Evolutionary conservation across 2,329 filamentous ascomycete species (phyloP), one percentile per base, ranked within the genome.

Genomic region (Didymella lethalis): DNA sequence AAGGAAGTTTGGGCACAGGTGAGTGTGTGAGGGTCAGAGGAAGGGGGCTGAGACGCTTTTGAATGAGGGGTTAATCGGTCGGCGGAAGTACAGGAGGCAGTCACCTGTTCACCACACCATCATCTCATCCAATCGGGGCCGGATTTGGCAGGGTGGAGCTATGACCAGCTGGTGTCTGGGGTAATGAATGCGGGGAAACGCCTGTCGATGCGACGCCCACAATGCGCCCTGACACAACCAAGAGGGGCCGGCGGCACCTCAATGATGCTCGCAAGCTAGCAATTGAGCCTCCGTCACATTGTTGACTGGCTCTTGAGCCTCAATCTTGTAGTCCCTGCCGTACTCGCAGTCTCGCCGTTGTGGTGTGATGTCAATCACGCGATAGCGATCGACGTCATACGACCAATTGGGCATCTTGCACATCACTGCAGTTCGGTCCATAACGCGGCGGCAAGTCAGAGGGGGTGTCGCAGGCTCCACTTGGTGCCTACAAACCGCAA

Each of bases 51-150:
- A 64, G 66, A 66, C 60, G 64, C 64, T 65, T 70, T 64, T 72
- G 69, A 60, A 75, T 69, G 74, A 76, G 74, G 74, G 74, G 71
- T 69, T 62, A 54, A 64, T 59, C 65, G 51, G 61, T 57, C 59
- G 49, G 47, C 59, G 65, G 66, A 62, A 57, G 61, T 62, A 65
- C 67, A 72, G 67, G 54, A 61, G 61, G 56, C 48, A 55, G 70
- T 75, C 74, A 76, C 70, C 72, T 76, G 73, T 74, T 75, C 67
- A 71, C 64, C 65, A 65, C 70, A 73, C 70, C 72, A 73, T 64
- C 62, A 56, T 61, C 53, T 63, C 60, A 64, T 63, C 66, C 64
- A 67, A 68, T 66, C 68, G 67, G 68, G 51, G 54, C 60, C 41
- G 41, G 50, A 52, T 61, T 46, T 64, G 64, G 67, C 63, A 53